Evolutionary conservation across 164 flowering plant genomes (phyloP).

Genomic region (Aristolochia contorta): DNA sequence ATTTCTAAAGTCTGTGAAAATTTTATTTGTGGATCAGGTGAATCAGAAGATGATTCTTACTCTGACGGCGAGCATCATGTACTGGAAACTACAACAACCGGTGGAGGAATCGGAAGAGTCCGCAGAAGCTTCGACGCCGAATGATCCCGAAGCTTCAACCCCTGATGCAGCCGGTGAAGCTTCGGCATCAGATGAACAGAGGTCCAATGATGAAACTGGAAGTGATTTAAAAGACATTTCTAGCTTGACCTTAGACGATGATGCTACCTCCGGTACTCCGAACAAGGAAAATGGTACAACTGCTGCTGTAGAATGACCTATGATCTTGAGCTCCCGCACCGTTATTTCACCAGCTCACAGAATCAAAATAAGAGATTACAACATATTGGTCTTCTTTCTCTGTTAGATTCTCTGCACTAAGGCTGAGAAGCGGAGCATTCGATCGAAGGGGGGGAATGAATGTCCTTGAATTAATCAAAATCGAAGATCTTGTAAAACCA

Average conservation of each 20-base stretch:
- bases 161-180: too few relatives aligned
- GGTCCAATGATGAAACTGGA: too few relatives aligned
- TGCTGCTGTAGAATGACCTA: neutral
- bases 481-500: neutral
- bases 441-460: too few relatives aligned
- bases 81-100: constrained; percentile 75
- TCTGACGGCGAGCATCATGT: constrained; percentile 83
- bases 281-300: constrained; percentile 22
- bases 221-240: constrained; percentile 34
- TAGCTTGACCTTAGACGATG: constrained; percentile 39
- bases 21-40: constrained; percentile 38
- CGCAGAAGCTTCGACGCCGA: constrained; percentile 8
- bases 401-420: too few relatives aligned
- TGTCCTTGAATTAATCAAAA: too few relatives aligned
- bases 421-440: too few relatives aligned
- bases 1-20: neutral
- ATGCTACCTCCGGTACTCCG: constrained; percentile 33
- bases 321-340: too few relatives aligned
- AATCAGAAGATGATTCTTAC: constrained; percentile 91
- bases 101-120: constrained; percentile 32
- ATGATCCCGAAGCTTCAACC: constrained; percentile 9
- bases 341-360: too few relatives aligned
- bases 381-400: too few relatives aligned
- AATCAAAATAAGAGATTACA: too few relatives aligned
- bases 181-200: too few relatives aligned